Base-by-base conservation (phyloP, 257 asterid genomes). In the Nicotiana tomentosiformis region DNA sequence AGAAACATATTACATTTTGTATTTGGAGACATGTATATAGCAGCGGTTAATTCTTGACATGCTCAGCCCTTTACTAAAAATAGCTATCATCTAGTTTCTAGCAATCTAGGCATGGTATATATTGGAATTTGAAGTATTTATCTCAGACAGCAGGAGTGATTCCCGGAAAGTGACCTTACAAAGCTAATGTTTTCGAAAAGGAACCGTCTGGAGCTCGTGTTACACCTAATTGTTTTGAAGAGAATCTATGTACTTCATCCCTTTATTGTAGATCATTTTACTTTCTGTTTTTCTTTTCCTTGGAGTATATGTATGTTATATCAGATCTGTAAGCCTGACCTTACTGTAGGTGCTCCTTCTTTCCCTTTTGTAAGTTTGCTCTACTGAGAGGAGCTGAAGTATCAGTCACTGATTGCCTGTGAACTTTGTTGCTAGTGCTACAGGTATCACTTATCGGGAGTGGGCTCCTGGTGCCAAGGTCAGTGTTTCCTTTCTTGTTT, bases 391-490 rank as follows among this genome's bases (percentile, higher is more conserved):
- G 56, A 17, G 56, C 67, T 79, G 66, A 66, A 61, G 66, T 82
- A 72, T 56, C 39, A 12, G 37, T 33, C 78, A 5, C 88, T 87
- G 72, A 90, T 78, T 78, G 66, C 66, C 15, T 81, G 70, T 46
- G 69, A 87, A 69, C 84, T 66, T 66, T 86, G 29, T 91, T 89
- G 86, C 79, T 93, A 96, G 99, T 88, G 93, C 90, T 87, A 86
- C 97, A 84, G 99, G 99, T 78, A 93, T 94, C 89, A 96, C 98
- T 65, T 96, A 93, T 88, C 90, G 97, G 85, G 99, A 96, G 86
- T 96, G 99, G 99, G 98, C 99, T 87, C 99, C 99, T 80, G 99
- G 98, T 74, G 99, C 99, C 88, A 91, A 91, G 99, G 98, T 96
- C 82, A 80, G 93, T 89, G 62, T 84, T 86, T 20, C 81, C 33